These are phyloP conservation scores for Euphorbia lathyris DNA, from an alignment of 345 rosid species.

Conservation along the genomic window DNA sequence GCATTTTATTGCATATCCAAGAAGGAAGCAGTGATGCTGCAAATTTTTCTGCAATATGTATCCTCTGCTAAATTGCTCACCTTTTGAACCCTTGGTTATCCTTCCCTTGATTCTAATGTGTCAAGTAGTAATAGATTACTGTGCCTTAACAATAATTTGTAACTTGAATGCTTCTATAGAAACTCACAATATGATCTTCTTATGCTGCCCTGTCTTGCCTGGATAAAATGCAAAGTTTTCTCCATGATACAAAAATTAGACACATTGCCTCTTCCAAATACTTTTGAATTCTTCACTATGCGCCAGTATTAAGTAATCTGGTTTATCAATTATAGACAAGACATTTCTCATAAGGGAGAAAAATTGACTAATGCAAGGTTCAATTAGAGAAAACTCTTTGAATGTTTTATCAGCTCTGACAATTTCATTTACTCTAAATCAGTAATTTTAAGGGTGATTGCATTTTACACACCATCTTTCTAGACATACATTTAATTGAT, in stretches of 20 bases:
- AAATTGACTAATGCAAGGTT: neutral
- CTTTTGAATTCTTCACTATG: neutral
- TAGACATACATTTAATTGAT: neutral
- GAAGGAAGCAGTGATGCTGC: slow-evolving; percentile 59
- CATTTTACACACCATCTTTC: no score
- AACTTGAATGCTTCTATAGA: neutral
- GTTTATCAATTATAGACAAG: neutral
- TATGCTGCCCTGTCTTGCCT: no score
- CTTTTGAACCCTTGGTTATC: neutral
- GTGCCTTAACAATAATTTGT: neutral
- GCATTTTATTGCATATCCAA: slow-evolving; percentile 61
- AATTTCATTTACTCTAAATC: neutral
- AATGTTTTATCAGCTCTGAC: neutral
- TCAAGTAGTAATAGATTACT: neutral
- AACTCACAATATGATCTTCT: neutral
- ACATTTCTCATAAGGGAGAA: neutral
- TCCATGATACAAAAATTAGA: neutral
- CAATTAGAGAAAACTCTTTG: neutral
- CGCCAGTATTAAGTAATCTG: neutral
- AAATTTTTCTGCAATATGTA: slow-evolving; percentile 80
- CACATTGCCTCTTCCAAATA: neutral
- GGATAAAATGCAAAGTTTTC: neutral
- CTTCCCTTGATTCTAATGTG: neutral
- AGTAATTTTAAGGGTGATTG: neutral
- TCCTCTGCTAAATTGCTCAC: slow-evolving; percentile 37